Evolutionary conservation across 805 yeast genomes (phyloP).

Genomic region (Cyberlindnera mycetangii): DNA sequence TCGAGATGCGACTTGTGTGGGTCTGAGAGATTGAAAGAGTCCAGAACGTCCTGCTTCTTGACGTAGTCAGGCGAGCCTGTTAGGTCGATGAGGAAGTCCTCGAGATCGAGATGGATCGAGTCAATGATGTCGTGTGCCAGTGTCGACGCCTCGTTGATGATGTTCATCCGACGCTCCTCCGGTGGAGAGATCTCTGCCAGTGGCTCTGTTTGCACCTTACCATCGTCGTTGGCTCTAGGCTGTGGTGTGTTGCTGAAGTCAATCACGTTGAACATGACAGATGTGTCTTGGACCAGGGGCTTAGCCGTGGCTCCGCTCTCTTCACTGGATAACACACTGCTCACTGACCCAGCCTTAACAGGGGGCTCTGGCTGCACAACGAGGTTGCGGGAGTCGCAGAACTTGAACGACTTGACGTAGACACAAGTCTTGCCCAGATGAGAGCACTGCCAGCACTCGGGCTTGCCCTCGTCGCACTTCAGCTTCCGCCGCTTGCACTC

Average conservation of each 20-base stretch:
- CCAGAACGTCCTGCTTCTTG: slow-evolving; percentile 22
- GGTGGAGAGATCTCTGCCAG: slow-evolving; percentile 14
- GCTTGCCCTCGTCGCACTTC: slow-evolving; percentile 30
- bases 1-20: slow-evolving; percentile 25
- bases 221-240: slow-evolving; percentile 1
- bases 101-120: slow-evolving; percentile 19
- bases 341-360: no score
- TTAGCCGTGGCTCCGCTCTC: not conserved
- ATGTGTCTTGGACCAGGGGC: not conserved
- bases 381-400: slow-evolving; percentile 20
- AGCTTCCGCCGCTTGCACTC: slow-evolving; percentile 44
- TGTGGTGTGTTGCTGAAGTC: slow-evolving; percentile 13
- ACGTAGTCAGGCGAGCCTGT: slow-evolving; percentile 16
- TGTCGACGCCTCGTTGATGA: slow-evolving; percentile 23
- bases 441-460: slow-evolving; percentile 39
- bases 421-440: slow-evolving; percentile 36
- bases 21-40: slow-evolving; percentile 22
- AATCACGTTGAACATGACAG: slow-evolving; percentile 11
- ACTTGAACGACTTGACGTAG: slow-evolving; percentile 31
- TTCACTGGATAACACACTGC: no score
- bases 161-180: slow-evolving; percentile 14
- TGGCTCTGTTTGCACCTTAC: slow-evolving; percentile 1
- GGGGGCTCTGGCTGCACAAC: not conserved
- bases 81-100: slow-evolving; percentile 20
- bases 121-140: slow-evolving; percentile 26